Percentiles rank a stretch among this genome's conserved stretches.
Conservation (phyloP, 129 eudicot species). For the Arctium minus region DNA sequence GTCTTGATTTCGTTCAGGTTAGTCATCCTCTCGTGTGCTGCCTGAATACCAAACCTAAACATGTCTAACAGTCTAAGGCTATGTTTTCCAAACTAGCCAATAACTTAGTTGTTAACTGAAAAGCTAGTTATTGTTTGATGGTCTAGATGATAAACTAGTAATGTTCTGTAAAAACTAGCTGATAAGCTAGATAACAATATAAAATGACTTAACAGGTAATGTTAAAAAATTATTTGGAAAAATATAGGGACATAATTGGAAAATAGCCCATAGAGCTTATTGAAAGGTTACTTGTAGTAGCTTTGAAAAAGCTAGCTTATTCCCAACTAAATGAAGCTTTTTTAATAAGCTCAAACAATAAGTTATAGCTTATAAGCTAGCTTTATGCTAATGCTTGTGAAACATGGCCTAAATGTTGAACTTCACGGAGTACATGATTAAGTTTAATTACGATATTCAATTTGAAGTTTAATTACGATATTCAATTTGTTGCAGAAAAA, state of each 20-base stretch:
- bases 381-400: not conserved
- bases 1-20: constrained; percentile 93
- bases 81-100: not conserved
- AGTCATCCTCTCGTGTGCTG: not conserved
- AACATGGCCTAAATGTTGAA: not conserved
- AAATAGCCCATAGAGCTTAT: not conserved
- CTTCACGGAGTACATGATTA: not conserved
- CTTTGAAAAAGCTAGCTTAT: not conserved
- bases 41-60: not conserved
- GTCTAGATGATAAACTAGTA: too few species aligned
- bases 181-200: not conserved
- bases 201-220: not conserved
- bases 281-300: not conserved
- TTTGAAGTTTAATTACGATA: not conserved
- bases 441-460: not conserved
- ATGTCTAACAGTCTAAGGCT: not conserved
- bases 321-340: not conserved
- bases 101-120: not conserved
- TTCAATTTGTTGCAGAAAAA: constrained; percentile 52
- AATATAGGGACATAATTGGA: not conserved
- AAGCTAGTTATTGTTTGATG: not conserved
- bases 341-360: not conserved
- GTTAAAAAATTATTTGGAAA: not conserved
- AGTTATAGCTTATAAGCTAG: not conserved
- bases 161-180: not conserved